A percentile compares a stretch with the other conserved stretches of the same genome.
Conservation (phyloP, 257 asterid species). For the Primulina tabacum region DNA sequence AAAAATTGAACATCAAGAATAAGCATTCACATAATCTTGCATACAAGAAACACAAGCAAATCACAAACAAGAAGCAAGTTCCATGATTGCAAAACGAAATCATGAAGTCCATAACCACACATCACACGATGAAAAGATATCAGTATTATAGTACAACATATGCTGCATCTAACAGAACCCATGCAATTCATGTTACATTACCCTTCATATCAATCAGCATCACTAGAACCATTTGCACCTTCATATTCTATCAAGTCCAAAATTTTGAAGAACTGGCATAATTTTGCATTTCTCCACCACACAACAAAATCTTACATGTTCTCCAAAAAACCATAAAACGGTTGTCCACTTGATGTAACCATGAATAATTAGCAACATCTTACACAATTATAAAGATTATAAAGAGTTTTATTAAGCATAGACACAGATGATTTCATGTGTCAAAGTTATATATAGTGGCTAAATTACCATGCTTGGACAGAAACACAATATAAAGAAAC, state of each 20-base stretch:
- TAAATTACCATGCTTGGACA: slow-evolving; percentile 5
- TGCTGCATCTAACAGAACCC: not conserved
- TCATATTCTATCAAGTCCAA: not conserved
- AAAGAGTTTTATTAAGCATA: not conserved
- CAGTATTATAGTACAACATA: not conserved
- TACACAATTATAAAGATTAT: too few species aligned
- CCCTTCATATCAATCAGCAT: not conserved
- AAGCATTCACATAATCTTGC: slow-evolving; percentile 21
- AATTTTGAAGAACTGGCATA: slow-evolving; percentile 1
- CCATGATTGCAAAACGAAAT: slow-evolving; percentile 9
- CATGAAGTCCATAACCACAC: slow-evolving; percentile 4
- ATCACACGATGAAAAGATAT: slow-evolving; percentile 3
- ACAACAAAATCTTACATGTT: not conserved
- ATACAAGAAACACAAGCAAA: slow-evolving; percentile 11
- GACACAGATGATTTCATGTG: not conserved
- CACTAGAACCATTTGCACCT: slow-evolving; percentile 13
- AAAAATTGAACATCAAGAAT: slow-evolving; percentile 24
- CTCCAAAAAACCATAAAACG: not conserved
- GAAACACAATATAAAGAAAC: slow-evolving; percentile 1
- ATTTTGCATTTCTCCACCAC: slow-evolving; percentile 11
- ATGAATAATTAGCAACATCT: not conserved
- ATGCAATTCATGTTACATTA: not conserved
- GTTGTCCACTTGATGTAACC: slow-evolving; percentile 3
- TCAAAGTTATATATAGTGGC: not conserved
- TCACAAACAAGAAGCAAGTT: not conserved